A percentile compares a stretch with the other conserved stretches of the same genome.
These are phyloP conservation scores for Ustilago lituana DNA, from an alignment of 1,284 basidiomycete species.

Conservation along the genomic window DNA sequence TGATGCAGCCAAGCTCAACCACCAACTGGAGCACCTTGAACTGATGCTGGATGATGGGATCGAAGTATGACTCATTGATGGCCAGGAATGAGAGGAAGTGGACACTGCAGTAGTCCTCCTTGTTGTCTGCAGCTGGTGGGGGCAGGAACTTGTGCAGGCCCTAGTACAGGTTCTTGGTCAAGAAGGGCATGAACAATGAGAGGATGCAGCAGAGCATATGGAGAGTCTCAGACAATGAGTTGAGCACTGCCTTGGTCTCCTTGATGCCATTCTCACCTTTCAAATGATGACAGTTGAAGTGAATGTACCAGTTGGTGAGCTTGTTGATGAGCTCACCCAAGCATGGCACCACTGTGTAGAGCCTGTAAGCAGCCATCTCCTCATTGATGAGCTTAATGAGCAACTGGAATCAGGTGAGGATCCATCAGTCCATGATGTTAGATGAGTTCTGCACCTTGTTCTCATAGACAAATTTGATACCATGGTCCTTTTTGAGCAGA, in stretches of 20 bases:
- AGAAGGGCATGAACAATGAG: constrained; percentile 98
- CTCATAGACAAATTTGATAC: constrained; percentile 85
- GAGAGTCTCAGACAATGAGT: constrained; percentile 94
- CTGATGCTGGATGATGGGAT: constrained; percentile 92
- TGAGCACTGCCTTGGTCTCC: constrained; percentile 88
- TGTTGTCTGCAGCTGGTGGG: constrained; percentile 69
- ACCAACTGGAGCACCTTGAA: constrained; percentile 93
- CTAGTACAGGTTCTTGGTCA: constrained; percentile 97
- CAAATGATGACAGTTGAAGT: constrained; percentile 93
- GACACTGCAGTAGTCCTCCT: constrained; percentile 84
- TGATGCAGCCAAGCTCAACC: constrained; percentile 88
- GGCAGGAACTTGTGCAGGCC: constrained; percentile 81
- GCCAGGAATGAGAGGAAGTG: constrained; percentile 96
- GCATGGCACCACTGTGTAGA: constrained; percentile 98
- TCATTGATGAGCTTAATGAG: constrained; percentile 88
- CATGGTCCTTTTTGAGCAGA: constrained; percentile 83
- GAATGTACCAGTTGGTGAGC: constrained; percentile 99
- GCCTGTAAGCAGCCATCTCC: constrained; percentile 95
- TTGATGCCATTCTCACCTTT: constrained; percentile 94
- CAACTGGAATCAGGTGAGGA: constrained; percentile 94
- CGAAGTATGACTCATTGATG: constrained; percentile 93
- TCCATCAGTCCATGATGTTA: constrained; percentile 99
- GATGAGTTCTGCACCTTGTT: constrained; percentile 82
- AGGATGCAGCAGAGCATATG: constrained; percentile 94
- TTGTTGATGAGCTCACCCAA: constrained; percentile 92